Base-by-base conservation (phyloP, 495 filamentous ascomycete species). In the Apiosordaria backusii region DNA sequence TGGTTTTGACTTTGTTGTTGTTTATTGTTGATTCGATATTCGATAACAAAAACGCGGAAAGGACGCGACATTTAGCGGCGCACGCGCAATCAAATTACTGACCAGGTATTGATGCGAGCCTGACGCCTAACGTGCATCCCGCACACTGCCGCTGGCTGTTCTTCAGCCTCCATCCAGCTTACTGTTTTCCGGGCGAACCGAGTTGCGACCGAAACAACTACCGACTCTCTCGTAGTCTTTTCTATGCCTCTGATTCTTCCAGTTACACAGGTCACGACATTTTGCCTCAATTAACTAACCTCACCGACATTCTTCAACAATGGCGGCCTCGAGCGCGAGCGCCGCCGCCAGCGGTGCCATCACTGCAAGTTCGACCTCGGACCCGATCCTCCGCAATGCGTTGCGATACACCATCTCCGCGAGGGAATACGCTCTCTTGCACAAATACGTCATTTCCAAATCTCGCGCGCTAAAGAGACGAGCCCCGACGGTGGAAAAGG, bases 401-500 rank as follows among this genome's bases (percentile, higher is more conserved):
- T 83, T 96, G 62, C 87, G 92, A 68, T 89, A 95, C 77, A 92
- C 88, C 64, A 85, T 97, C 57, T 93, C 89, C 76, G 88, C 89
- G 57, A 87, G 88, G 75, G 93, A 97, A 74, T 96, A 97, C 78
- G 85, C 89, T 67, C 80, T 88, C 2, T 85, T 97, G 23, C 90
- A 96, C 77, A 87, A 87, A 72, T 89, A 91, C 69, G 84, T 92
- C 40, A 83, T 89, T 63, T 91, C 88, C 67, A 88, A 88, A 50
- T 86, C 88, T 64, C 80, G 80, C 29, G 67, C 80, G n/a, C 72
- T 92, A 4, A 84, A 86, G 67, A 84, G 78, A 70, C 85, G 85
- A 50, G 80, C 90, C 15, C 89, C 89, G 13, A 82, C 76, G 29
- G 79, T 83, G 10, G 80, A 76, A 29, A 71, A 75, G 40, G 82